These are phyloP conservation scores for Gossypium gossypioides DNA, from an alignment of 441 rosid species.

Conservation along the genomic window DNA sequence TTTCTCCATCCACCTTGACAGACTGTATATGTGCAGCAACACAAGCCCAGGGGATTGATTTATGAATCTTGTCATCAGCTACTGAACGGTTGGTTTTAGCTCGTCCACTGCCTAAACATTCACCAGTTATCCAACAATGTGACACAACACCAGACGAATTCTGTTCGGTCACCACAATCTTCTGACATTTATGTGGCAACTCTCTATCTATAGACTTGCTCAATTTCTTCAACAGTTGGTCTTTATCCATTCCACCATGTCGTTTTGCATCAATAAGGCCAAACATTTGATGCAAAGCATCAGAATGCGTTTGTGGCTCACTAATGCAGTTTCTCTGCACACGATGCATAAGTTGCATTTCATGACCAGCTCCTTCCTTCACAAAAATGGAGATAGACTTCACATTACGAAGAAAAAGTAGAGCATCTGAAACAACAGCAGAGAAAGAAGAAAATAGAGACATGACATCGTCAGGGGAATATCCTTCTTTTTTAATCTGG, in stretches of 20 bases:
- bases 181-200: constrained; percentile 65
- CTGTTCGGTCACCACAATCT: constrained; percentile 78
- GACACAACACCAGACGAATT: constrained; percentile 46
- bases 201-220: constrained; percentile 51
- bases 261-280: constrained; percentile 49
- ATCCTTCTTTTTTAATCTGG: constrained; percentile 81
- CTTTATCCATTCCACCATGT: constrained; percentile 66
- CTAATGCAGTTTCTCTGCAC: constrained; percentile 49
- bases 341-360: constrained; percentile 77
- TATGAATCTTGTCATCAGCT: constrained; percentile 46
- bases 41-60: constrained; percentile 91
- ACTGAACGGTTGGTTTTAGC: constrained; percentile 31
- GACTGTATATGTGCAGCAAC: constrained; percentile 84
- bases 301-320: constrained; percentile 48
- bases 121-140: constrained; percentile 91
- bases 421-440: constrained; percentile 67
- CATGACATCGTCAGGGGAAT: constrained; percentile 76
- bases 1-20: constrained; percentile 38
- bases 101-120: constrained; percentile 59
- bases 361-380: constrained; percentile 73
- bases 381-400: constrained; percentile 64
- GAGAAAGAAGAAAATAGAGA: constrained; percentile 80
- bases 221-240: constrained; percentile 62
- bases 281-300: constrained; percentile 43
- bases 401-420: constrained; percentile 81